Conservation (phyloP, 805 yeast species). For the Wickerhamomyces chaumierensis region DNA sequence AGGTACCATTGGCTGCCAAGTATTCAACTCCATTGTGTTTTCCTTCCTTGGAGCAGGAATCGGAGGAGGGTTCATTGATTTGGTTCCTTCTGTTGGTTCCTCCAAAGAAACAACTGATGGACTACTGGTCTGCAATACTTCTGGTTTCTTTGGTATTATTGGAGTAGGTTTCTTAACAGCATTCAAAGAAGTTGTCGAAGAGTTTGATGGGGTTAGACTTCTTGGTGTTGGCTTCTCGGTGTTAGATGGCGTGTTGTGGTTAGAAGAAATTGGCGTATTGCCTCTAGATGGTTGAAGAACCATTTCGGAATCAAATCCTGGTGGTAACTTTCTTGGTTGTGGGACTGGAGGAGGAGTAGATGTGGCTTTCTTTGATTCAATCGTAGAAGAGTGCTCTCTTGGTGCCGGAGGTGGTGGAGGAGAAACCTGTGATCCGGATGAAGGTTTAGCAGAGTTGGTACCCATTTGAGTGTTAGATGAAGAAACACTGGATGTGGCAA, state of each 20-base stretch:
- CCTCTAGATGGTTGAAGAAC: constrained; percentile 18
- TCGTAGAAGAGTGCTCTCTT: constrained; percentile 9
- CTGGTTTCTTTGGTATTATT: constrained; percentile 11
- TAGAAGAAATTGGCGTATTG: constrained; percentile 12
- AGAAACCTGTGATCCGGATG: too few relatives aligned
- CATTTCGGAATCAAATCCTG: constrained; percentile 23
- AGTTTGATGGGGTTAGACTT: neutral
- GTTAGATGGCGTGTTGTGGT: constrained; percentile 8
- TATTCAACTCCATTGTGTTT: constrained; percentile 6
- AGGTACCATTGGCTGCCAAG: constrained; percentile 14
- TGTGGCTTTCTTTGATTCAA: constrained; percentile 4
- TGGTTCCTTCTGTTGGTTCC: too few relatives aligned
- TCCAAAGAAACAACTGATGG: too few relatives aligned
- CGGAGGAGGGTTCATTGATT: too few relatives aligned
- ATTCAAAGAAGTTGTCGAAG: constrained; percentile 2
- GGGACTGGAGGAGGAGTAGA: constrained; percentile 21
- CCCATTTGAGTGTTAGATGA: too few relatives aligned
- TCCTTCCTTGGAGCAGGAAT: constrained; percentile 2
- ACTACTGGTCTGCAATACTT: constrained; percentile 3
- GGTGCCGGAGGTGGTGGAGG: constrained; percentile 5
- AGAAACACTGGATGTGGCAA: too few relatives aligned
- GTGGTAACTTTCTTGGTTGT: constrained; percentile 25
- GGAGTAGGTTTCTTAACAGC: constrained; percentile 5
- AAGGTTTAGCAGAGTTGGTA: too few relatives aligned
- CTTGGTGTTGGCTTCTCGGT: constrained; percentile 6